Evolutionary conservation across 2,329 filamentous ascomycete genomes (phyloP).

Genomic region (Nannizziopsis arthrosporioides): DNA sequence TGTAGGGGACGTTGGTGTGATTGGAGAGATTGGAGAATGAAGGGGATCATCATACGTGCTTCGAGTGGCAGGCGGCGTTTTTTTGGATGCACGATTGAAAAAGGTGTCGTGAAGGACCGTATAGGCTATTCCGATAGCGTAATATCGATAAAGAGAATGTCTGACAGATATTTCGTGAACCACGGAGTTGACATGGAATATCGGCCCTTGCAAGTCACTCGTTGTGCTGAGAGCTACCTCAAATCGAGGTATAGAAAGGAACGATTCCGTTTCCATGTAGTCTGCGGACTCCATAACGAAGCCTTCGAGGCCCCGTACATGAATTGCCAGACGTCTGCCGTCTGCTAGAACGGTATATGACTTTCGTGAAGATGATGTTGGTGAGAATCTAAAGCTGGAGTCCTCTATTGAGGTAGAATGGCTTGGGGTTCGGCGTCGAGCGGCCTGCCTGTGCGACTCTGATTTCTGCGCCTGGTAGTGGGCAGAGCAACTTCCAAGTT

Average conservation of each 20-base stretch:
- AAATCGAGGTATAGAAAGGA: conserved; percentile 72
- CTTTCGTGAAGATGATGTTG: conserved; percentile 36
- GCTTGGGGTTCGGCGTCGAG: conserved; percentile 63
- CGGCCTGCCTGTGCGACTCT: conserved; percentile 41
- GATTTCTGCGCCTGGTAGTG: conserved; percentile 78
- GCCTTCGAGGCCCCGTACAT: conserved; percentile 72
- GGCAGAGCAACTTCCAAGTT: conserved; percentile 74
- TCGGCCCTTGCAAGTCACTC: conserved; percentile 74
- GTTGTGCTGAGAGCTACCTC: conserved; percentile 76
- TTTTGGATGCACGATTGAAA: conserved; percentile 1
- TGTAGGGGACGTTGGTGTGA: too few relatives aligned
- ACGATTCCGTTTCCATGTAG: conserved; percentile 72
- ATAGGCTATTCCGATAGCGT: conserved; percentile 70
- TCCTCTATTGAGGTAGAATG: conserved; percentile 58
- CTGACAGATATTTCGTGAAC: conserved; percentile 68
- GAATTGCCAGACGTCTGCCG: conserved; percentile 67
- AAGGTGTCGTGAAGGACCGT: conserved; percentile 65
- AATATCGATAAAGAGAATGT: conserved; percentile 90
- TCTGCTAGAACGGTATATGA: conserved; percentile 46
- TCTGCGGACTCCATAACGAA: conserved; percentile 83
- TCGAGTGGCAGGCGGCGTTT: not conserved
- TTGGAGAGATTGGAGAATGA: not conserved
- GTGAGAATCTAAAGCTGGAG: conserved; percentile 41
- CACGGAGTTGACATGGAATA: conserved; percentile 76
- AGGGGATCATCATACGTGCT: not conserved